Evolutionary conservation across 1,139 yeast species (phyloP).

Genomic region (Hyphopichia fennica): DNA sequence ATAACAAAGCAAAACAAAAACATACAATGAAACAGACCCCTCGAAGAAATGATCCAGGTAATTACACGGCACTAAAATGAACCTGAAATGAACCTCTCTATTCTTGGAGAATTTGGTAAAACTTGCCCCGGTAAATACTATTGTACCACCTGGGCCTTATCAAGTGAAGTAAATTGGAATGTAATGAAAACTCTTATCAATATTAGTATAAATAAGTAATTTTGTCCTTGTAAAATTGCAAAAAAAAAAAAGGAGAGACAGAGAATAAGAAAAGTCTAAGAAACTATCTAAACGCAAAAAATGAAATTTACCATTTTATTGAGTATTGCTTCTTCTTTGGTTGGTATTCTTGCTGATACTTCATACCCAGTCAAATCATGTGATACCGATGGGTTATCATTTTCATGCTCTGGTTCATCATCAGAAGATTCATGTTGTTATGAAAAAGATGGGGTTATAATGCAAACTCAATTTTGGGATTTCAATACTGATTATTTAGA

Average conservation of each 20-base stretch:
- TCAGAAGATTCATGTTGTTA: conserved; percentile 31
- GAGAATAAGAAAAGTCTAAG: no score
- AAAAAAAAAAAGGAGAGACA: no score
- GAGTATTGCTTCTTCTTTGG: background rate
- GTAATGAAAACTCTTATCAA: no score
- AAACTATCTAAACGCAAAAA: background rate
- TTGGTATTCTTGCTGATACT: background rate
- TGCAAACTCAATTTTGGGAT: conserved; percentile 46
- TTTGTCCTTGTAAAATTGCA: no score
- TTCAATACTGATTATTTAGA: conserved; percentile 25
- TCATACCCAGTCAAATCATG: conserved; percentile 5
- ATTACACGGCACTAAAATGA: conserved; percentile 1
- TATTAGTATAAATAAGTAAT: no score
- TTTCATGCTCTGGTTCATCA: conserved; percentile 29
- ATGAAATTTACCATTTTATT: background rate
- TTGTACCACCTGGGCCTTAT: no score
- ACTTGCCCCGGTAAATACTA: no score
- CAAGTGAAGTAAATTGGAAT: no score
- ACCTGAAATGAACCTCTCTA: no score
- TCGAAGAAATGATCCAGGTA: background rate
- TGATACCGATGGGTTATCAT: conserved; percentile 11
- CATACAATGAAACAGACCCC: no score
- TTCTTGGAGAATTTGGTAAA: no score
- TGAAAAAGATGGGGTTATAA: conserved; percentile 34
- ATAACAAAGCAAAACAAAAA: background rate